Percentiles rank a stretch among this genome's conserved stretches.
Conservation (phyloP, 1,139 yeast genomes). For the Geotrichum citri-aurantii region DNA sequence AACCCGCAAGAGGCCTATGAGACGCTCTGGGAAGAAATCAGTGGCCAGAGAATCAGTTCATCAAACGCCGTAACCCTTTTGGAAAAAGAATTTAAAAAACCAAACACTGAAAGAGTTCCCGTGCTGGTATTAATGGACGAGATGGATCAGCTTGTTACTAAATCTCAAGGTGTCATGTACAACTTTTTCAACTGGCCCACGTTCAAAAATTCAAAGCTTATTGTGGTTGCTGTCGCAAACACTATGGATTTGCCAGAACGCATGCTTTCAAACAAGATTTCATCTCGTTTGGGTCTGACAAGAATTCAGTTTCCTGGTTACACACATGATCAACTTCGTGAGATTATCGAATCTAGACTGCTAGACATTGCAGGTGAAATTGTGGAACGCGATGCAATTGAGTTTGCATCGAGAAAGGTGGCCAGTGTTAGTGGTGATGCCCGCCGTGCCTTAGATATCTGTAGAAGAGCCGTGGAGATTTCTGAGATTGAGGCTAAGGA, state of each 20-base stretch:
- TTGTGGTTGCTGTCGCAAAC: slow-evolving; percentile 91
- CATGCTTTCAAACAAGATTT: slow-evolving; percentile 75
- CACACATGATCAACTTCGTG: slow-evolving; percentile 68
- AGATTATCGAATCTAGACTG: slow-evolving; percentile 67
- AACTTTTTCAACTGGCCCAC: slow-evolving; percentile 98
- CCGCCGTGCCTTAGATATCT: slow-evolving; percentile 80
- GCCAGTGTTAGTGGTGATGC: slow-evolving; percentile 98
- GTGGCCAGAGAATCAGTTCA: slow-evolving; percentile 52
- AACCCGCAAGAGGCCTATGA: slow-evolving; percentile 87
- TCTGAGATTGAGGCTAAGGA: slow-evolving; percentile 48
- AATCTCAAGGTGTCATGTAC: slow-evolving; percentile 83
- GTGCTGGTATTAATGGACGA: slow-evolving; percentile 62
- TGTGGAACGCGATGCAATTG: slow-evolving; percentile 71
- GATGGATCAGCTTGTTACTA: slow-evolving; percentile 83
- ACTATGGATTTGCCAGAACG: slow-evolving; percentile 97
- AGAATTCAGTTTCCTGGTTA: slow-evolving; percentile 88
- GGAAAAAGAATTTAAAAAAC: slow-evolving; percentile 46
- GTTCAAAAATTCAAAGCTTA: slow-evolving; percentile 65
- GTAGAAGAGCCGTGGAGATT: slow-evolving; percentile 84
- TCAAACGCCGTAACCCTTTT: slow-evolving; percentile 55
- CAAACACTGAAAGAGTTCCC: slow-evolving; percentile 6
- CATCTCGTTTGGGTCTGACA: slow-evolving; percentile 84
- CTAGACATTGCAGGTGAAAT: slow-evolving; percentile 44
- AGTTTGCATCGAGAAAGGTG: slow-evolving; percentile 87
- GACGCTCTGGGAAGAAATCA: slow-evolving; percentile 67